Evolutionary conservation across 495 filamentous ascomycete genomes (phyloP).

Genomic region (Delitschia confertaspora): DNA sequence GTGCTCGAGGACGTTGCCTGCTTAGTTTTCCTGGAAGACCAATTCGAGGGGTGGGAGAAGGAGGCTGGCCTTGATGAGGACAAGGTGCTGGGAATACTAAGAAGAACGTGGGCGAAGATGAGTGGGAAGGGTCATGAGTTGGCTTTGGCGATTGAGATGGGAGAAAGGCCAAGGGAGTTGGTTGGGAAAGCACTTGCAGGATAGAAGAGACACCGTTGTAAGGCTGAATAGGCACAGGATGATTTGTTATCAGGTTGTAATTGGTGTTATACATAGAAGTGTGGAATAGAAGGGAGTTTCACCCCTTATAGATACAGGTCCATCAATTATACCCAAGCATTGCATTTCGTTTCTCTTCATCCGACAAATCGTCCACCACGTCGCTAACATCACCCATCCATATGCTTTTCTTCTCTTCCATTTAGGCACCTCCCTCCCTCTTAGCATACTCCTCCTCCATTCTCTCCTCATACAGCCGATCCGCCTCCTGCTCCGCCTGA

Average conservation of each 20-base stretch:
- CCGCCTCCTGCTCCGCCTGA: slow-evolving; percentile 25
- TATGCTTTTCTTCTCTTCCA: too few relatives aligned
- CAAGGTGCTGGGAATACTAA: slow-evolving; percentile 63
- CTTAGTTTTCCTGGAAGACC: slow-evolving; percentile 76
- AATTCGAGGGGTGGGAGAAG: slow-evolving; percentile 67
- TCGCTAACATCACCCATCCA: too few relatives aligned
- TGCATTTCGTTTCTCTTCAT: neutral
- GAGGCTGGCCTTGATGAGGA: slow-evolving; percentile 59
- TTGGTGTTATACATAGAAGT: neutral
- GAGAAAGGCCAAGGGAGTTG: slow-evolving; percentile 48
- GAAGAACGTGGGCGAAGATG: slow-evolving; percentile 86
- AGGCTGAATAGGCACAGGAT: too few relatives aligned
- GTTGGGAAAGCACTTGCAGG: slow-evolving; percentile 54
- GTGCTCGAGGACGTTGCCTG: slow-evolving; percentile 76
- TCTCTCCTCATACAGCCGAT: slow-evolving; percentile 29
- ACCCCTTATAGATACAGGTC: neutral
- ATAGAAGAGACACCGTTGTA: slow-evolving; percentile 14
- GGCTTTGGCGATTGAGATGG: slow-evolving; percentile 57
- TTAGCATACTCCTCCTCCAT: slow-evolving; percentile 33
- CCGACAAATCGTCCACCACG: neutral
- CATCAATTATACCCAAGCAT: neutral
- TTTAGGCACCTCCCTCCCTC: slow-evolving; percentile 28
- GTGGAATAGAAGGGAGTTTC: neutral
- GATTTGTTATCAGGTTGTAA: too few relatives aligned
- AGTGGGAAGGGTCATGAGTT: slow-evolving; percentile 53